A percentile compares a stretch with the other conserved stretches of the same genome.
These are phyloP conservation scores for Aspergillus kassunensis DNA, from an alignment of 495 filamentous ascomycete species.

Conservation along the genomic window DNA sequence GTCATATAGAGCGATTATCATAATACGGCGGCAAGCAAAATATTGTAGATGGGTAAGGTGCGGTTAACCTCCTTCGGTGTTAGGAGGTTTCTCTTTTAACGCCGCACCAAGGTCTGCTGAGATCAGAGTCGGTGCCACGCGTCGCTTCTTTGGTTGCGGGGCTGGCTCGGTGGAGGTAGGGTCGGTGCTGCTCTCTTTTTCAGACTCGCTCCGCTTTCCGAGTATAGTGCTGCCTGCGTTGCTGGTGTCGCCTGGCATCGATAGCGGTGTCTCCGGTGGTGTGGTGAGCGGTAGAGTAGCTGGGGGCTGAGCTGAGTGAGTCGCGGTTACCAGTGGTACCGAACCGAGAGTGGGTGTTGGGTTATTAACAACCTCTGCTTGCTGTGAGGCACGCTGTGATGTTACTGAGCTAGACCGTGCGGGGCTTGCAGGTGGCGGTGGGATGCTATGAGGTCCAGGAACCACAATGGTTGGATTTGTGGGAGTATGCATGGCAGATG, in stretches of 20 bases:
- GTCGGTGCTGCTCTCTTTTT: slow-evolving; percentile 59
- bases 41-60: not conserved
- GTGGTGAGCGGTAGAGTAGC: slow-evolving; percentile 66
- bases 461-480: slow-evolving; percentile 9
- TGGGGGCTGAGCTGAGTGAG: slow-evolving; percentile 52
- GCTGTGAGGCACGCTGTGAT: slow-evolving; percentile 50
- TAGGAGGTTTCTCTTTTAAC: slow-evolving; percentile 19
- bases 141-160: slow-evolving; percentile 64
- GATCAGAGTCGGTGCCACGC: slow-evolving; percentile 73
- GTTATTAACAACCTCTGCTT: slow-evolving; percentile 59
- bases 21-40: not conserved
- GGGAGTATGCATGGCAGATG: slow-evolving; percentile 44
- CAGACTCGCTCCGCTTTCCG: slow-evolving; percentile 55
- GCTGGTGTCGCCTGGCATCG: slow-evolving; percentile 41
- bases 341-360: slow-evolving; percentile 71
- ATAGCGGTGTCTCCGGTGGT: slow-evolving; percentile 73
- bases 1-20: not conserved
- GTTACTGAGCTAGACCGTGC: slow-evolving; percentile 81
- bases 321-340: slow-evolving; percentile 68
- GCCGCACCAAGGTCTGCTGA: slow-evolving; percentile 21
- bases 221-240: slow-evolving; percentile 44
- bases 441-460: slow-evolving; percentile 52
- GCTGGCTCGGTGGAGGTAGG: slow-evolving; percentile 30
- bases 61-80: slow-evolving; percentile 13
- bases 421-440: slow-evolving; percentile 53